phyloP scores from a whole-genome alignment of 2,329 filamentous ascomycete species.

The Leptographium wingfieldii region DNA sequence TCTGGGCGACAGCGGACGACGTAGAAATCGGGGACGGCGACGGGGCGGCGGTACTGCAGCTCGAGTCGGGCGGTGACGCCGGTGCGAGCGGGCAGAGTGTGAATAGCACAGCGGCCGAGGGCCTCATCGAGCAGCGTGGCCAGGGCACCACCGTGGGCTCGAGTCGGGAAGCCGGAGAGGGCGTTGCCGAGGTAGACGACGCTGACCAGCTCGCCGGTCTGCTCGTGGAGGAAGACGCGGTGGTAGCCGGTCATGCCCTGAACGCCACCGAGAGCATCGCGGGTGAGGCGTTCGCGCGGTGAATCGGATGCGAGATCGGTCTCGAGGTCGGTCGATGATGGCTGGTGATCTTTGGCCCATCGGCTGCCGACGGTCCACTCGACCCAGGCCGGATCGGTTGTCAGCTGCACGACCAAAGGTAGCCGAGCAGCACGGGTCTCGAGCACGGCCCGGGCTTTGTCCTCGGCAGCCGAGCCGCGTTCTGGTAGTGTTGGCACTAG shows the following conservation, averaged over 20 bases:
- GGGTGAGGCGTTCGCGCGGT: slow-evolving; percentile 21
- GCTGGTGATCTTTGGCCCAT: background rate
- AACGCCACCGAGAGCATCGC: slow-evolving; percentile 28
- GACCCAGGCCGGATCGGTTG: slow-evolving; percentile 9
- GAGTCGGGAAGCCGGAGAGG: slow-evolving; percentile 55
- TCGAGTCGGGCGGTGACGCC: slow-evolving; percentile 45
- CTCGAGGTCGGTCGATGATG: background rate
- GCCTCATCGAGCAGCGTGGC: slow-evolving; percentile 59
- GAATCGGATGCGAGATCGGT: background rate
- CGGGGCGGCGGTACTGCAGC: slow-evolving; percentile 50
- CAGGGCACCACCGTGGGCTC: slow-evolving; percentile 59
- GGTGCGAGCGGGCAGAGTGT: slow-evolving; percentile 31
- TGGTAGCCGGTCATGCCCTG: slow-evolving; percentile 36
- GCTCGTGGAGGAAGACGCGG: slow-evolving; percentile 50
- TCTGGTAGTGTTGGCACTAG: background rate
- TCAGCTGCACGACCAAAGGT: slow-evolving; percentile 9
- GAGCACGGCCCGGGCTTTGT: background rate
- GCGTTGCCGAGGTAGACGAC: slow-evolving; percentile 58
- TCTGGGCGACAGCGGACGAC: slow-evolving; percentile 38
- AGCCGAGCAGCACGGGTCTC: background rate
- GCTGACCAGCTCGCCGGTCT: slow-evolving; percentile 43
- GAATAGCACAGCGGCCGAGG: slow-evolving; percentile 48
- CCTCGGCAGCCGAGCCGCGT: slow-evolving; percentile 6
- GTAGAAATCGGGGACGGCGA: slow-evolving; percentile 49
- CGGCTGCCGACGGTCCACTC: slow-evolving; percentile 8